A percentile compares a stretch with the other conserved stretches of the same genome.
phyloP scores from a whole-genome alignment of 306 rosid species.

The Pyrus pyrifolia region DNA sequence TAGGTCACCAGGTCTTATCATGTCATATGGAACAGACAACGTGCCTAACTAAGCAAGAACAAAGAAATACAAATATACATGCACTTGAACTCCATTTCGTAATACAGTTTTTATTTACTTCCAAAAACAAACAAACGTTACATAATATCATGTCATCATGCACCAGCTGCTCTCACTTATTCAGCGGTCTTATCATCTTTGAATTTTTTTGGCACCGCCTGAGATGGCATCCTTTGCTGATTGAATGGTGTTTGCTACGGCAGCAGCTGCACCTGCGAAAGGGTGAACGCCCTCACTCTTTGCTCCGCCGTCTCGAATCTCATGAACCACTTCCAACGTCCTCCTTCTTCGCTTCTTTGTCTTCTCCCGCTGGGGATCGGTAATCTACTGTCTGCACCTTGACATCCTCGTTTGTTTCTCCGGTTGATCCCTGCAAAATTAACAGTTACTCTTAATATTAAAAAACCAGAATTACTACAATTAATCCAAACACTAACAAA shows the following conservation, averaged over 20 bases:
- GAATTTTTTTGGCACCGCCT: slow-evolving; percentile 8
- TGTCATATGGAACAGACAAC: no score
- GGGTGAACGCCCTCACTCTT: neutral
- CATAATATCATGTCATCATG: neutral
- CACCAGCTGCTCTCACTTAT: neutral
- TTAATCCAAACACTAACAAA: neutral
- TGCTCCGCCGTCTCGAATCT: neutral
- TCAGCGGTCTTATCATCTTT: neutral
- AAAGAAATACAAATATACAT: neutral
- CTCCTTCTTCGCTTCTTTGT: neutral
- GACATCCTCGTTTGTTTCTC: neutral
- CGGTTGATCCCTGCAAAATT: neutral
- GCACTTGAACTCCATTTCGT: neutral
- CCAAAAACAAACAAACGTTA: neutral
- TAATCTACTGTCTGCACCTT: neutral
- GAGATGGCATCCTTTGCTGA: slow-evolving; percentile 28
- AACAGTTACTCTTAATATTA: neutral
- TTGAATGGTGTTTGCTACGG: slow-evolving; percentile 4
- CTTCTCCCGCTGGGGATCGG: neutral
- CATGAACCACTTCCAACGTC: neutral
- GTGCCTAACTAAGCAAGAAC: neutral
- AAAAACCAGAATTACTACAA: neutral
- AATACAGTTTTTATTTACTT: neutral
- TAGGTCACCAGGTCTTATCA: no score
- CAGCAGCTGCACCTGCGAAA: slow-evolving; percentile 8